Evolutionary conservation across 805 yeast genomes (phyloP).

Genomic region (Wickerhamomyces chambardii): DNA sequence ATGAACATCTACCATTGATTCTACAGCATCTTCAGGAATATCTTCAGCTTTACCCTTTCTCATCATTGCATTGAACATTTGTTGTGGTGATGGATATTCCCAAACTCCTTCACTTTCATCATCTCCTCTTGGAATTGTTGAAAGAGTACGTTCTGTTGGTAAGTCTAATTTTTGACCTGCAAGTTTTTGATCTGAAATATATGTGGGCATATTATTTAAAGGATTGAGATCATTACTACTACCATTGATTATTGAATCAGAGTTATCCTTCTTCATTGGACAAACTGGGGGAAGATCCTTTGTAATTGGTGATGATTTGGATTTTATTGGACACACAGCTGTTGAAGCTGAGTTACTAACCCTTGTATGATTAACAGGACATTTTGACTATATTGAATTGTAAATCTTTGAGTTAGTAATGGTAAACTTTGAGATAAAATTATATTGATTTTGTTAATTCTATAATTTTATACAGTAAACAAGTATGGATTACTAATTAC

Average conservation of each 20-base stretch:
- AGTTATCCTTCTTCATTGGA: conserved; percentile 24
- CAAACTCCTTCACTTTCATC: conserved; percentile 62
- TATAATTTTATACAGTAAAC: no score
- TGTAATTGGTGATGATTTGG: conserved; percentile 9
- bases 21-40: conserved; percentile 92
- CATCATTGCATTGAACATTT: conserved; percentile 96
- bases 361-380: conserved; percentile 32
- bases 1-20: conserved; percentile 94
- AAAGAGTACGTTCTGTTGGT: conserved; percentile 77
- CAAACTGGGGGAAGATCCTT: conserved; percentile 25
- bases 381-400: conserved; percentile 17
- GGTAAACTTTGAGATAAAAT: no score
- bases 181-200: conserved; percentile 52
- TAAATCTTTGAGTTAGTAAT: no score
- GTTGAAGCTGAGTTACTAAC: conserved; percentile 10
- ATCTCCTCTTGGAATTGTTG: conserved; percentile 82
- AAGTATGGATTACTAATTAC: no score
- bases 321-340: conserved; percentile 32
- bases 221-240: conserved; percentile 46
- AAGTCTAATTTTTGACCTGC: conserved; percentile 76
- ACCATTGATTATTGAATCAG: conserved; percentile 2
- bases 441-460: no score
- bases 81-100: conserved; percentile 99
- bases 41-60: conserved; percentile 86
- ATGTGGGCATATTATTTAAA: conserved; percentile 80